Percentiles rank a stretch among this genome's conserved stretches.
These are phyloP conservation scores for Platanus orientalis DNA, from an alignment of 164 flowering plant genomes.

Conservation along the genomic window DNA sequence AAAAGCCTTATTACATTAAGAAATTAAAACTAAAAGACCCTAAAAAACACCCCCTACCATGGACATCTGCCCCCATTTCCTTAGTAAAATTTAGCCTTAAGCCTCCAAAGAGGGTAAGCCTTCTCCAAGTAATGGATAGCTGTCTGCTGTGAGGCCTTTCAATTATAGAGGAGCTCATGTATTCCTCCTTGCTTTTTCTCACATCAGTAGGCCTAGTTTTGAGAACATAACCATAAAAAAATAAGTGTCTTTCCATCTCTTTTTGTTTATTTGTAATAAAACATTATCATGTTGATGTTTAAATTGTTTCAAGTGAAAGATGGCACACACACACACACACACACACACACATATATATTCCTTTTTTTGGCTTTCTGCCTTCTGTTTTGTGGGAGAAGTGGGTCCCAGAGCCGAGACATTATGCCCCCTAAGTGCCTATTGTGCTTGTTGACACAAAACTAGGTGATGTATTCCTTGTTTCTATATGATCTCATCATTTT, in stretches of 20 bases:
- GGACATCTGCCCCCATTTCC: no score
- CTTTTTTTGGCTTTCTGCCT: constrained; percentile 12
- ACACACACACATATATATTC: no score
- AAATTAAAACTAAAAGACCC: no score
- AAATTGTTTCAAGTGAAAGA: constrained; percentile 2
- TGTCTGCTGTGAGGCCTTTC: constrained; percentile 72
- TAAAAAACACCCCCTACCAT: no score
- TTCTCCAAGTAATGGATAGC: no score
- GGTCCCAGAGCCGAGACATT: constrained; percentile 80
- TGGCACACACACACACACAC: no score
- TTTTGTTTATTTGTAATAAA: background rate
- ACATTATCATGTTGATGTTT: background rate
- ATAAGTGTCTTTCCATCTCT: constrained; percentile 25
- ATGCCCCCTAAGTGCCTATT: constrained; percentile 71
- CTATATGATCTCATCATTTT: constrained; percentile 2
- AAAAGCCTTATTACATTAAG: no score
- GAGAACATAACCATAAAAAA: constrained; percentile 66
- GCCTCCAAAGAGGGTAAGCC: no score
- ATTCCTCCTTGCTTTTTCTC: constrained; percentile 69
- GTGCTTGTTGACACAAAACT: constrained; percentile 80
- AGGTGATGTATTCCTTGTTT: constrained; percentile 36
- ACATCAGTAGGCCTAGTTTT: constrained; percentile 70
- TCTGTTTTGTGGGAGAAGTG: constrained; percentile 45
- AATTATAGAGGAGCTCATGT: constrained; percentile 82
- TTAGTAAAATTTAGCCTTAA: no score